Percentiles rank a stretch among this genome's conserved stretches.
These are phyloP conservation scores for Synchytrium microbalum DNA, from an alignment of 371 early-diverging fungal genomes.

Conservation along the genomic window DNA sequence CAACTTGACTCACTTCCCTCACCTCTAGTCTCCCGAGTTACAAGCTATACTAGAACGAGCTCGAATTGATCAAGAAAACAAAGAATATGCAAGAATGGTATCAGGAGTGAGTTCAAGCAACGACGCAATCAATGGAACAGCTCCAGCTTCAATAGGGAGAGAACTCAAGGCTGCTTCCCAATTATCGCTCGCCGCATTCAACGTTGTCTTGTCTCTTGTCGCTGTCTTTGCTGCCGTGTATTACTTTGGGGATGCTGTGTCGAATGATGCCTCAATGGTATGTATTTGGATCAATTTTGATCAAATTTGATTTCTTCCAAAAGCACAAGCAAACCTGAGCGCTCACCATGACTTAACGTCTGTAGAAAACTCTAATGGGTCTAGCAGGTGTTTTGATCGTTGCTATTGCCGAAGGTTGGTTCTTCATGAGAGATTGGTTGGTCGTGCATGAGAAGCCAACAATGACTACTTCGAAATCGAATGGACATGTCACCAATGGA, in stretches of 20 bases:
- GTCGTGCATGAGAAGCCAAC: too few relatives aligned
- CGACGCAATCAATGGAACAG: background rate
- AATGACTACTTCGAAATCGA: too few relatives aligned
- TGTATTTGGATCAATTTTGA: background rate
- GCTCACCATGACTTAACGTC: too few relatives aligned
- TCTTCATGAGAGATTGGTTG: slow-evolving; percentile 34
- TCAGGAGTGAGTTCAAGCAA: background rate
- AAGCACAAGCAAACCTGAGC: too few relatives aligned
- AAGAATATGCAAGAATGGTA: slow-evolving; percentile 28
- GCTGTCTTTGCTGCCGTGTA: slow-evolving; percentile 57
- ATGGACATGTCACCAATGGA: too few relatives aligned
- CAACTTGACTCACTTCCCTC: background rate
- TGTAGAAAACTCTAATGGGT: slow-evolving; percentile 45
- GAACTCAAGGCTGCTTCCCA: slow-evolving; percentile 45
- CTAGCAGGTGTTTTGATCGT: slow-evolving; percentile 46
- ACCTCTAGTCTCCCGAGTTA: slow-evolving; percentile 12
- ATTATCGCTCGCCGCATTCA: slow-evolving; percentile 49
- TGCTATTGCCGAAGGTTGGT: slow-evolving; percentile 48
- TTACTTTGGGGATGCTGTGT: slow-evolving; percentile 43
- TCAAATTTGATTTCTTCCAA: background rate
- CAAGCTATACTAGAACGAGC: slow-evolving; percentile 16
- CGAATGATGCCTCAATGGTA: slow-evolving; percentile 51
- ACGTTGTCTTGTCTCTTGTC: slow-evolving; percentile 52
- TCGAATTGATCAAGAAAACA: slow-evolving; percentile 19
- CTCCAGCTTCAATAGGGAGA: background rate